Evolutionary conservation across 2,329 filamentous ascomycete genomes (phyloP).

Genomic region (Microdochium nivale): DNA sequence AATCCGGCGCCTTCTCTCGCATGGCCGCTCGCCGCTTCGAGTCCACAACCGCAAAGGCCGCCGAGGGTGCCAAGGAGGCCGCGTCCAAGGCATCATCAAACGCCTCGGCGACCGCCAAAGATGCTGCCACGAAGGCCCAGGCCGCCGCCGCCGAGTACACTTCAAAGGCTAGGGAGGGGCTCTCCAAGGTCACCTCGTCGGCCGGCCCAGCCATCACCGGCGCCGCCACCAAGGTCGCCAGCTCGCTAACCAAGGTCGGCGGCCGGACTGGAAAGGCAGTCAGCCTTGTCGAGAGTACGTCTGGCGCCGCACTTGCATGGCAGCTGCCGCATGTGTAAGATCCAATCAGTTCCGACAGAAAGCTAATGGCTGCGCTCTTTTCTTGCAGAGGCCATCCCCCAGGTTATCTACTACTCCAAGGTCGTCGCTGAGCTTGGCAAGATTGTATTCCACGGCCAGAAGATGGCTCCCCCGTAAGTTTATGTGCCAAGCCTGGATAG

Average conservation of each 20-base stretch:
- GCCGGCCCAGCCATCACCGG: constrained; percentile 70
- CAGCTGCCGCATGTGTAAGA: neutral
- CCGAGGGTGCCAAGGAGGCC: constrained; percentile 27
- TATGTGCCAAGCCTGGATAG: neutral
- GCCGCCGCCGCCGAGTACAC: constrained; percentile 35
- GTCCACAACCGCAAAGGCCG: constrained; percentile 43
- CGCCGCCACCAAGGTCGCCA: constrained; percentile 59
- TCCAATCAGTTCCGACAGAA: neutral
- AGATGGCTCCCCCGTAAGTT: constrained; percentile 92
- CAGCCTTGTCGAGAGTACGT: constrained; percentile 79
- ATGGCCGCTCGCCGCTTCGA: constrained; percentile 49
- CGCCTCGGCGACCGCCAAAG: constrained; percentile 25
- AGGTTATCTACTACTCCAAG: constrained; percentile 83
- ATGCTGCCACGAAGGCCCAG: constrained; percentile 31
- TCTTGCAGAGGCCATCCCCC: constrained; percentile 68
- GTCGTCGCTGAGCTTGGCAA: constrained; percentile 82
- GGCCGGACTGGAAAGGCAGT: constrained; percentile 75
- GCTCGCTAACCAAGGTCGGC: constrained; percentile 66
- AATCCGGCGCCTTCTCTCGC: constrained; percentile 27
- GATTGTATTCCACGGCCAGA: constrained; percentile 78
- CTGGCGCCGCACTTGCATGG: neutral
- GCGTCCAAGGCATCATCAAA: constrained; percentile 9
- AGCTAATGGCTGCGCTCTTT: neutral
- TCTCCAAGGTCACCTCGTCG: constrained; percentile 71
- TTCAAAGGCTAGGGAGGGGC: constrained; percentile 69